Evolutionary conservation across 1,284 basidiomycete species (phyloP).

Genomic region (Papiliotrema laurentii): DNA sequence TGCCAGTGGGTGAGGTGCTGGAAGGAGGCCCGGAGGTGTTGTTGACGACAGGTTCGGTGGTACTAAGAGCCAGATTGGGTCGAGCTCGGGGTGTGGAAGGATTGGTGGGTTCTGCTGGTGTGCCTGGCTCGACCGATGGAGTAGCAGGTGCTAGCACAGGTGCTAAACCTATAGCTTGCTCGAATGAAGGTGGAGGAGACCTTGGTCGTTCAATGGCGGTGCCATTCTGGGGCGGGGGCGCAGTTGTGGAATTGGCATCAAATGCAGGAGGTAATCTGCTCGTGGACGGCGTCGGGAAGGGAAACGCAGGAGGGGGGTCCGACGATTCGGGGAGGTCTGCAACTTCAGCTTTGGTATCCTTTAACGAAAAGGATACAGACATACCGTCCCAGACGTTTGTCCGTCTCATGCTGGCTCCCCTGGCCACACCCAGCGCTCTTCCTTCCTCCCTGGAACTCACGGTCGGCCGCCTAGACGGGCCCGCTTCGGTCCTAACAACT

Average conservation of each 20-base stretch:
- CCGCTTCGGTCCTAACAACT: slow-evolving; percentile 24
- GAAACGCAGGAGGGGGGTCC: slow-evolving; percentile 42
- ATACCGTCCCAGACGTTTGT: slow-evolving; percentile 44
- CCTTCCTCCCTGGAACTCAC: slow-evolving; percentile 39
- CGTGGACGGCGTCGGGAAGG: slow-evolving; percentile 31
- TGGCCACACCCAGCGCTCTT: slow-evolving; percentile 32
- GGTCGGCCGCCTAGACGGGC: slow-evolving; percentile 17
- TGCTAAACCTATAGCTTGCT: slow-evolving; percentile 24
- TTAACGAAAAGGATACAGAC: too few species aligned
- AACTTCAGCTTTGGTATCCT: not conserved
- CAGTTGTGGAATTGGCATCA: not conserved
- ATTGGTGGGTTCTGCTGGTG: not conserved
- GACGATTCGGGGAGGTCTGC: slow-evolving; percentile 34
- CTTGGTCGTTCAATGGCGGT: slow-evolving; percentile 9
- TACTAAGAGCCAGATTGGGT: slow-evolving; percentile 5
- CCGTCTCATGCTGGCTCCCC: slow-evolving; percentile 43
- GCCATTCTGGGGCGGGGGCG: not conserved
- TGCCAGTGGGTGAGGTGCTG: slow-evolving; percentile 15
- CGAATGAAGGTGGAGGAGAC: slow-evolving; percentile 41
- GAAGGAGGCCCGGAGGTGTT: not conserved
- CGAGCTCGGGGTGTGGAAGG: slow-evolving; percentile 1
- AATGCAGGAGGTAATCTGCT: slow-evolving; percentile 29
- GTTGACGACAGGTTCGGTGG: not conserved
- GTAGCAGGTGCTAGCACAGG: slow-evolving; percentile 7
- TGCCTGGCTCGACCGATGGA: not conserved